Evolutionary conservation across 2,329 filamentous ascomycete species (phyloP), one percentile per base, ranked within the genome.

Genomic region (Talaromyces pinophilus): DNA sequence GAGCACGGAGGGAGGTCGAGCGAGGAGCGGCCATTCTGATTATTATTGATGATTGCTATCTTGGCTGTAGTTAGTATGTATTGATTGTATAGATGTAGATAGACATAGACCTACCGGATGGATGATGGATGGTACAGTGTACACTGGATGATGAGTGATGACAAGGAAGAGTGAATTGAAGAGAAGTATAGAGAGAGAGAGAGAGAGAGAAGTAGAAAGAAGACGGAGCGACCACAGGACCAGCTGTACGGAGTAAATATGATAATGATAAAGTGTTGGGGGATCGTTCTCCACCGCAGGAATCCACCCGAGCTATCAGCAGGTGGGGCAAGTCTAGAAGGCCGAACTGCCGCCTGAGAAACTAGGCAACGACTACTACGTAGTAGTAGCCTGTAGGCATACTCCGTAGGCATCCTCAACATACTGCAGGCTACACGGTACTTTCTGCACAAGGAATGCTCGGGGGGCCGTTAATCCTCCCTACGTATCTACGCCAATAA

Each of bases 1-100:
- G 73, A 67, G 79, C 80, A 68, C 80, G 81, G 64, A 83, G 71
- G 15, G 81, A 82, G 38, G 77, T 76, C 50, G 80, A 79, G 67
- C 79, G 79, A 67, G 80, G 75, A 73, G 80, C 81, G 65, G 80
- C 75, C 81, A 83, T 83, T 69, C 13, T 46, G 57, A 25, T 57
- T 25, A 19, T 52, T 19, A 25, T 38, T 42, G 54, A 57, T 52
- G 30, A 25, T 38, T 42, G 54, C 40, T 44, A 8, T 44, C 42
- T 44, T 44, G 10, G 38, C 3, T 44, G 42, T 3, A 44, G 17
- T 44, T 44, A 44, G 42, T 44, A 44, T 44, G 35, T 5, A 13
- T 40, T 3, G 54, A 38, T 38, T 57, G 28, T 33, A 33, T 35
- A 22, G 30, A 35, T 35, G 17, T 15, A 54, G 33, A 15, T 59